These are phyloP conservation scores for Komagataella kurtzmanii DNA, from an alignment of 805 yeast species.

Conservation along the genomic window DNA sequence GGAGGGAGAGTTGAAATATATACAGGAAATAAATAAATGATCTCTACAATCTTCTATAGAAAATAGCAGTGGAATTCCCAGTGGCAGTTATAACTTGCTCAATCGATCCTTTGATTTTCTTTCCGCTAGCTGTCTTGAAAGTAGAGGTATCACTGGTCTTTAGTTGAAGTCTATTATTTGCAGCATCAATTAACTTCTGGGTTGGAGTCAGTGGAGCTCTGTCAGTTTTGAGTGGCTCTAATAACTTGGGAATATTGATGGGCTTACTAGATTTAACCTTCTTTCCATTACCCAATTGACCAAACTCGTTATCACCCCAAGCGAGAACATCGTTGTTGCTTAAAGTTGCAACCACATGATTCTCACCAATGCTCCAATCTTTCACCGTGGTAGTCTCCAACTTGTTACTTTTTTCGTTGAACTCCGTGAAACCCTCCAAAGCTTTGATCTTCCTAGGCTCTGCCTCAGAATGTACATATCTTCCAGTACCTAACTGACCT, in stretches of 20 bases:
- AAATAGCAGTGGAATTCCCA: background rate
- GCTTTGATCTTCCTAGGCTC: constrained; percentile 48
- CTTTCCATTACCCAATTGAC: constrained; percentile 81
- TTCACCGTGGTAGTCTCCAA: constrained; percentile 33
- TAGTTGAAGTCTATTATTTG: constrained; percentile 7
- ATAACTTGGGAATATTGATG: constrained; percentile 32
- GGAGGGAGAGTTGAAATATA: background rate
- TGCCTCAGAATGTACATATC: constrained; percentile 59
- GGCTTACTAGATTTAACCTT: constrained; percentile 47
- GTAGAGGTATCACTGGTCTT: background rate
- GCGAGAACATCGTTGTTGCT: constrained; percentile 50
- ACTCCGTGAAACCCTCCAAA: constrained; percentile 36
- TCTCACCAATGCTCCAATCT: constrained; percentile 45
- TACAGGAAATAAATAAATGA: background rate
- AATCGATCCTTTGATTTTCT: background rate
- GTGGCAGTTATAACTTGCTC: background rate
- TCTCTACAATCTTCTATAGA: background rate
- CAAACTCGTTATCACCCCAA: constrained; percentile 79
- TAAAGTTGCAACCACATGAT: constrained; percentile 51
- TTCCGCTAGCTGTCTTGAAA: background rate
- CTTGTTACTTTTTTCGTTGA: constrained; percentile 27
- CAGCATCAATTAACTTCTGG: constrained; percentile 5
- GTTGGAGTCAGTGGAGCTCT: background rate
- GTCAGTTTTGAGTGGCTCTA: constrained; percentile 31
- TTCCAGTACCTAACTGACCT: constrained; percentile 79